Conservation (phyloP, 148 eudicot species). For the Rhododendron simsii region DNA sequence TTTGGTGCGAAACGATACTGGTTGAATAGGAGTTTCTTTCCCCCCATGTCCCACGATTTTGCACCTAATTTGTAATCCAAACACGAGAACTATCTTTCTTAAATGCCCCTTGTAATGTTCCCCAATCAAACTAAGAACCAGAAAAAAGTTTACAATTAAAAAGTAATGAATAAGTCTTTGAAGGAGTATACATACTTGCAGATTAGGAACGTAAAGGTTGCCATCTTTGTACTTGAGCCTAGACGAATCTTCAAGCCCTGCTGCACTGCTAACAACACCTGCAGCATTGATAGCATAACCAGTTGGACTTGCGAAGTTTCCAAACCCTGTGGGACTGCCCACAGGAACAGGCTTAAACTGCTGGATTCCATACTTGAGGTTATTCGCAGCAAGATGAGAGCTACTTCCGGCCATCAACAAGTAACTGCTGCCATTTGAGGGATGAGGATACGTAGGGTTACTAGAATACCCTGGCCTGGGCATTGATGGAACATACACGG, state of each 20-base stretch:
- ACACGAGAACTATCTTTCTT: background rate
- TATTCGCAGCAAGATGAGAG: constrained; percentile 60
- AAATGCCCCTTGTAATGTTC: background rate
- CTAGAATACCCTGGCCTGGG: constrained; percentile 77
- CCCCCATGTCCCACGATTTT: background rate
- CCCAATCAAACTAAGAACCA: background rate
- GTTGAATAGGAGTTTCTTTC: background rate
- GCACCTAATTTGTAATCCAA: background rate
- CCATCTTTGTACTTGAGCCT: constrained; percentile 81
- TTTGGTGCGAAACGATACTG: background rate
- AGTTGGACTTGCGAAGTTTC: constrained; percentile 53
- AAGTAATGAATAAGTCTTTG: background rate
- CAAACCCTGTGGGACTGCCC: constrained; percentile 68
- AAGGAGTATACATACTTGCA: constrained; percentile 25
- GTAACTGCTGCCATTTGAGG: constrained; percentile 79
- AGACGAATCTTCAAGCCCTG: constrained; percentile 73
- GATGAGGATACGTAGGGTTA: constrained; percentile 74
- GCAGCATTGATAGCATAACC: constrained; percentile 79
- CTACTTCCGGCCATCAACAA: constrained; percentile 78
- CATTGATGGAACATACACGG: constrained; percentile 81
- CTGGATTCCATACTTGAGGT: constrained; percentile 76
- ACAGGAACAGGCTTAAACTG: constrained; percentile 77
- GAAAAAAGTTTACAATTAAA: background rate
- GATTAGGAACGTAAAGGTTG: constrained; percentile 72
- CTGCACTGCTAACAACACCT: constrained; percentile 69